Base-by-base conservation (phyloP, 208 protist species). In the Leptomonas pyrrhocoris region DNA sequence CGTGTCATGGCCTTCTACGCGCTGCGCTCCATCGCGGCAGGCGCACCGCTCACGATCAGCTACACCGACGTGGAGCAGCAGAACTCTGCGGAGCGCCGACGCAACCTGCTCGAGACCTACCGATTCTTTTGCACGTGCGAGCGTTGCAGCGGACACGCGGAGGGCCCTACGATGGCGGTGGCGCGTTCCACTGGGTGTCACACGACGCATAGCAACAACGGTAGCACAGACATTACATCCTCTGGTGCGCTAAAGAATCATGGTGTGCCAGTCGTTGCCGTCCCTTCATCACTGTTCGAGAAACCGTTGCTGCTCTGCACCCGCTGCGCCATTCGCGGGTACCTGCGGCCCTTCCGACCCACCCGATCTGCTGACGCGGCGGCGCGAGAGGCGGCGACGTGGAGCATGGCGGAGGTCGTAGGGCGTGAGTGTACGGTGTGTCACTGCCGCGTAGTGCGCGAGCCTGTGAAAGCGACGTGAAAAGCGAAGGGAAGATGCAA, bases 41-140 rank as follows among this genome's bases (percentile, higher is more conserved):
- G 67, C 30, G 85, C 89, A 51, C 72, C 73, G 13, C 66, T 94
- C 27, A 90, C 74, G n/a, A 90, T 94, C 62, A 89, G 85, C 66
- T 94, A 94, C 68, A 82, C 83, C 28, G 85, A 92, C 58, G 77
- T 91, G 1, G 80, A 89, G 63, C 70, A 94, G 66, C 23, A 43
- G 45, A 84, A 74, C 54, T 87, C 81, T 3, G 75, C 85, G 28
- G 84, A 86, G 63, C 83, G 89, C 12, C 80, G 86, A 15, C 79
- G 81, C 28, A 74, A 75, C 23, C 48, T 92, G 60, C 72, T 92
- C 23, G 40, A 70, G 19, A 81, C 72, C 12, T 92, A 90, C 54
- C 81, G 85, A 0, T 94, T 94, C 59, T 87, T 80, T 66, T 94
- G 89, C 64, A 43, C 69, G 15, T 94, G 89, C 62, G 65, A 71